Base-by-base conservation (phyloP, 495 filamentous ascomycete genomes). In the Saxispiralis lemnorum region DNA sequence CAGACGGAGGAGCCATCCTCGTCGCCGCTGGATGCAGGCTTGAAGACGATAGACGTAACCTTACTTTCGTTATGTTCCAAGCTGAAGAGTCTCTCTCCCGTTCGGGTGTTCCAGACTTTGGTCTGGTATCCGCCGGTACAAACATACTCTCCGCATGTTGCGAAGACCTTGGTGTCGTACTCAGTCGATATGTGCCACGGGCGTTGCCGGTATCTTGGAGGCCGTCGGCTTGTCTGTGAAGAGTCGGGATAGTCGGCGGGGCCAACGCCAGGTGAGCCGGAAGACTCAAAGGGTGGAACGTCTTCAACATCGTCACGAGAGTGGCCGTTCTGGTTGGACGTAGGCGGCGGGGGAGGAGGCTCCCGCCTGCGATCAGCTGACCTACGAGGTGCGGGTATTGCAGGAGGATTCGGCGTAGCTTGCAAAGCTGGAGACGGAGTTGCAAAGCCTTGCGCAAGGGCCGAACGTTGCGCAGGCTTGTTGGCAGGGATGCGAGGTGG, bases 1-100 rank as follows among this genome's bases (percentile, higher is more conserved):
- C 89, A 97, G n/a, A 97, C 48, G 12, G 77, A 71, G 36, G 69
- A 66, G 10, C 87, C 87, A 59, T 95, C 88, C 35, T 87, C 78
- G 45, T 79, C 72, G 6, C 84, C 66, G 37, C 73, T 71, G 17
- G 63, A 60, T 0, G 78, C 73, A 7, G 88, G 83, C 59, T 88
- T 93, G 59, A 97, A 97, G 2, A 78, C 69, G 1, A 95, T 59
- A 13, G 88, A 76, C 13, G 83, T 75, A 28, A 79, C 75, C 55
- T 80, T 88, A 9, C 70, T 72, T 51, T 97, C 89, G 7, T 74
- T 72, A 63, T 93, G 87, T 50, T 70, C 68, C 35, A 93, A 59
- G 47, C 75, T 89, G 72, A 89, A 72, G 17, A 93, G 53, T 35
- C 79, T 67, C 39, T 89, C 79, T 5, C 88, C 88, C 40, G 81